phyloP scores from a whole-genome alignment of 2,329 filamentous ascomycete genomes.

The Hymenoscyphus fructigenus region DNA sequence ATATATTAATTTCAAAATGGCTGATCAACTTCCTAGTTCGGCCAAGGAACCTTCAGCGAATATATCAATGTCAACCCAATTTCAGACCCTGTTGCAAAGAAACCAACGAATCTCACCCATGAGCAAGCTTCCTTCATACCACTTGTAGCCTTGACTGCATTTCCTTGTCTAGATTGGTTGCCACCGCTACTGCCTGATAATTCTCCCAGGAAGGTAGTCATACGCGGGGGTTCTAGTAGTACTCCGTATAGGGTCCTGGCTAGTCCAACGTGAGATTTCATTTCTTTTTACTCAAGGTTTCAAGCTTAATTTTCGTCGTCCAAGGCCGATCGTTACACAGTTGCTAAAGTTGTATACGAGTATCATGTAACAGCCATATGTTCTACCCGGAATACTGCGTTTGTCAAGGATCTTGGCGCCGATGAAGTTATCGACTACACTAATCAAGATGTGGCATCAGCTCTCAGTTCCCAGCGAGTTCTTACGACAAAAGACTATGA shows the following conservation, averaged over 20 bases:
- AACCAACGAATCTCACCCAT: slow-evolving; percentile 43
- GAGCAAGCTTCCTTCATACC: slow-evolving; percentile 45
- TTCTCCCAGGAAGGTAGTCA: slow-evolving; percentile 26
- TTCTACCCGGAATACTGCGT: slow-evolving; percentile 30
- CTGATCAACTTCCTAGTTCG: slow-evolving; percentile 24
- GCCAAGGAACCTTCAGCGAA: slow-evolving; percentile 34
- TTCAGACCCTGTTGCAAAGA: slow-evolving; percentile 33
- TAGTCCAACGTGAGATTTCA: slow-evolving; percentile 28
- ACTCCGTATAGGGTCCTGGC: slow-evolving; percentile 34
- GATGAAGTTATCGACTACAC: slow-evolving; percentile 35
- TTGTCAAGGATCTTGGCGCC: slow-evolving; percentile 30
- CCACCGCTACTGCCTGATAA: slow-evolving; percentile 15
- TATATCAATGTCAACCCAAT: slow-evolving; percentile 31
- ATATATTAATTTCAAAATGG: background rate
- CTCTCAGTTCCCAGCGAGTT: slow-evolving; percentile 17
- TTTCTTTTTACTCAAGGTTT: background rate
- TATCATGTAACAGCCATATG: slow-evolving; percentile 35
- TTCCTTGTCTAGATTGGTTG: slow-evolving; percentile 35
- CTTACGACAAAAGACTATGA: slow-evolving; percentile 20
- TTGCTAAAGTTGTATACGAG: slow-evolving; percentile 30
- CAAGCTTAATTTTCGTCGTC: background rate
- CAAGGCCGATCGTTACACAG: slow-evolving; percentile 17
- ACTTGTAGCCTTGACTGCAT: slow-evolving; percentile 43
- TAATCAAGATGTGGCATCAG: slow-evolving; percentile 21
- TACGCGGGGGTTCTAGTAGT: slow-evolving; percentile 33